Conservation (phyloP, 768 basidiomycete genomes). For the Aureoboletus auriporus region DNA sequence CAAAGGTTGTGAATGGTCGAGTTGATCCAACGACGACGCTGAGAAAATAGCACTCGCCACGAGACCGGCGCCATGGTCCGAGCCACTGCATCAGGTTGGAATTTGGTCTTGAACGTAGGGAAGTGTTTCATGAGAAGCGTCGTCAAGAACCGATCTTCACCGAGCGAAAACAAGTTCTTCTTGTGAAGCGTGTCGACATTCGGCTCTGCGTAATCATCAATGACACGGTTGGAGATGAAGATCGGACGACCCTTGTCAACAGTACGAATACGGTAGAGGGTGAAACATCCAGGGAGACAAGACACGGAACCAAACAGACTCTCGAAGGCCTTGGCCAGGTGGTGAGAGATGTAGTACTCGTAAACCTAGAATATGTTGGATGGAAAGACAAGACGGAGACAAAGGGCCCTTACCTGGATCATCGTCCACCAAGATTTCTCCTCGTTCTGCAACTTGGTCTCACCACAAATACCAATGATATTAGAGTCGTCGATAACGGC, state of each 20-base stretch:
- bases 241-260: conserved; percentile 70
- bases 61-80: conserved; percentile 63
- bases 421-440: conserved; percentile 73
- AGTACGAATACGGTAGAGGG: conserved; percentile 66
- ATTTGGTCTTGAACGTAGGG: conserved; percentile 66
- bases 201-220: conserved; percentile 64
- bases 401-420: conserved; percentile 49
- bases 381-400: not conserved
- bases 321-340: conserved; percentile 67
- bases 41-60: conserved; percentile 58
- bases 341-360: conserved; percentile 66
- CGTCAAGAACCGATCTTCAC: conserved; percentile 70
- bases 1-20: conserved; percentile 68
- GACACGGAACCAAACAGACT: conserved; percentile 66
- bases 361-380: conserved; percentile 42
- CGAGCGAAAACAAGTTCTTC: conserved; percentile 66
- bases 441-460: conserved; percentile 66
- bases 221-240: conserved; percentile 68
- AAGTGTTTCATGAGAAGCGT: conserved; percentile 70
- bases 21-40: conserved; percentile 72
- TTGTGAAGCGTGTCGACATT: conserved; percentile 68
- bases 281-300: conserved; percentile 72
- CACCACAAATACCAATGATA: conserved; percentile 68
- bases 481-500: conserved; percentile 53
- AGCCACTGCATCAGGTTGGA: conserved; percentile 59